These are phyloP conservation scores for Hypoxylon lienhwacheense DNA, from an alignment of 495 filamentous ascomycete species.

Conservation along the genomic window DNA sequence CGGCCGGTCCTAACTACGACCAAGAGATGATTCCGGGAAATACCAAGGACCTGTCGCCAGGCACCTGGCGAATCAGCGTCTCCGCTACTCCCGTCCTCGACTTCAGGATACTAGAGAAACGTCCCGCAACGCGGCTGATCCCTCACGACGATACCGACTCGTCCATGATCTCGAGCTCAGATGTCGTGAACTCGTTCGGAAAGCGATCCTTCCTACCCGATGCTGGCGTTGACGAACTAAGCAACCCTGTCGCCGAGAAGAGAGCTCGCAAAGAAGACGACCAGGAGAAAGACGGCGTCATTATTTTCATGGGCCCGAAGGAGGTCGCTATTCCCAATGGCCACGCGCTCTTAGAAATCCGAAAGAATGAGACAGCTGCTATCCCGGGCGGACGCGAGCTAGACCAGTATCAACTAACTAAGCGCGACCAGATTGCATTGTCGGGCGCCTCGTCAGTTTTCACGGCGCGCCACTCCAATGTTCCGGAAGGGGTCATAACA, in stretches of 20 bases:
- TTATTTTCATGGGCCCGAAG: constrained; percentile 52
- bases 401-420: constrained; percentile 50
- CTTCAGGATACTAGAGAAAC: constrained; percentile 54
- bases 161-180: constrained; percentile 32
- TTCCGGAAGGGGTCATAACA: constrained; percentile 49
- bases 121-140: constrained; percentile 39
- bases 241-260: constrained; percentile 42
- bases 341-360: constrained; percentile 49
- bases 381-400: constrained; percentile 47
- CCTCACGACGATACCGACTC: constrained; percentile 29
- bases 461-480: constrained; percentile 49
- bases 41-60: constrained; percentile 47
- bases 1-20: constrained; percentile 33
- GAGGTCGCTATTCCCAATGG: constrained; percentile 47
- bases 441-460: constrained; percentile 52
- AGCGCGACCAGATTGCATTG: constrained; percentile 49
- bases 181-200: constrained; percentile 42
- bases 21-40: constrained; percentile 48
- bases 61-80: constrained; percentile 53
- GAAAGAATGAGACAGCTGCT: constrained; percentile 46
- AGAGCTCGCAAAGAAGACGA: constrained; percentile 39
- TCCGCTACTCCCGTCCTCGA: constrained; percentile 48
- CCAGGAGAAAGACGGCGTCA: constrained; percentile 44
- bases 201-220: constrained; percentile 49
- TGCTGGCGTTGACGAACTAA: constrained; percentile 35